Conservation (phyloP, 2,329 filamentous ascomycete genomes). For the Pezicula neosporulosa region DNA sequence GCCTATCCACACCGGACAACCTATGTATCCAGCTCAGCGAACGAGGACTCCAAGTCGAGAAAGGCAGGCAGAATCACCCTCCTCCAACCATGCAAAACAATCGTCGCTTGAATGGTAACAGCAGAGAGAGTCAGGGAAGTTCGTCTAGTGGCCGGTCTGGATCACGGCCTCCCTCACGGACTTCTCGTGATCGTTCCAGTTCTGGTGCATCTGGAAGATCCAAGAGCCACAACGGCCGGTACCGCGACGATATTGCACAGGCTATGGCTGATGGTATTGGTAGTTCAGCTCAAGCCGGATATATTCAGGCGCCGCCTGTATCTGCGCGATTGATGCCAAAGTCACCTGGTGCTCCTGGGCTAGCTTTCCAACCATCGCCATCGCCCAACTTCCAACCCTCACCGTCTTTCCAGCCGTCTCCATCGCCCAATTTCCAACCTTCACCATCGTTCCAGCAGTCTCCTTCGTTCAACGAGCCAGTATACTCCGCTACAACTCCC, state of each 20-base stretch:
- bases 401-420: background rate
- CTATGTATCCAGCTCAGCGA: conserved; percentile 1
- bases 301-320: conserved; percentile 21
- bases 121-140: conserved; percentile 16
- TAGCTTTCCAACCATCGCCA: conserved; percentile 20
- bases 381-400: background rate
- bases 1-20: conserved; percentile 12
- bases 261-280: conserved; percentile 21
- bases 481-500: conserved; percentile 17
- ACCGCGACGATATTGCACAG: conserved; percentile 24
- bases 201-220: conserved; percentile 26
- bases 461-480: too few species aligned
- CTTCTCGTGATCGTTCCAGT: conserved; percentile 25
- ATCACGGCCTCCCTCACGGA: conserved; percentile 20
- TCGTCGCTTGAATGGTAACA: conserved; percentile 11
- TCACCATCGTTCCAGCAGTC: conserved; percentile 4
- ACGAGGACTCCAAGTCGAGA: conserved; percentile 21
- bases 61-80: conserved; percentile 13
- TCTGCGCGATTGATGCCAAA: conserved; percentile 15
- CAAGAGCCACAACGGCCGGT: conserved; percentile 25
- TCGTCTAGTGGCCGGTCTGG: conserved; percentile 15
- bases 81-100: conserved; percentile 19
- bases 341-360: conserved; percentile 16
- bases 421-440: background rate
- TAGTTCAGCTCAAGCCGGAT: conserved; percentile 15